Conservation (phyloP, 345 rosid species). For the Brassica nigra region DNA sequence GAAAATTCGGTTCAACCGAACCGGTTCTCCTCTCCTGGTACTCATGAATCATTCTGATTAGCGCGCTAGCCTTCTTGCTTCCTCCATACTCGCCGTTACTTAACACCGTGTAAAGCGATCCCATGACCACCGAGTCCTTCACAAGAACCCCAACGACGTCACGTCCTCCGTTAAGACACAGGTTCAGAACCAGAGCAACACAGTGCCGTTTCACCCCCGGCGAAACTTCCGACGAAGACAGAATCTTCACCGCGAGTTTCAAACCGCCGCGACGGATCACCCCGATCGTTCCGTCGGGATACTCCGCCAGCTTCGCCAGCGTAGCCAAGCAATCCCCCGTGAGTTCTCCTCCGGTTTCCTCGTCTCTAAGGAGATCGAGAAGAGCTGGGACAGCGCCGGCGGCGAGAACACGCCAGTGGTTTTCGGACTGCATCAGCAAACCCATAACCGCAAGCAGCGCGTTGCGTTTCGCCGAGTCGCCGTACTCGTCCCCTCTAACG, state of each 20-base stretch:
- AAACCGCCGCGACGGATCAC: constrained; percentile 54
- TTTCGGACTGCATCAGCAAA: constrained; percentile 51
- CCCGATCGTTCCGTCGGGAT: constrained; percentile 49
- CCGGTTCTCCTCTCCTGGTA: constrained; percentile 54
- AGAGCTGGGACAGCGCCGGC: constrained; percentile 61
- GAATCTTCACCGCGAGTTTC: constrained; percentile 39
- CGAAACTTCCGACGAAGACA: constrained; percentile 43
- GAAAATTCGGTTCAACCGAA: constrained; percentile 42
- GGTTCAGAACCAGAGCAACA: constrained; percentile 51
- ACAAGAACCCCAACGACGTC: constrained; percentile 46
- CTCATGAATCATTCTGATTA: constrained; percentile 69
- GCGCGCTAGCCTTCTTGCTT: constrained; percentile 71
- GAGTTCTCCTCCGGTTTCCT: constrained; percentile 50
- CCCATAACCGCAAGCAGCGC: constrained; percentile 64
- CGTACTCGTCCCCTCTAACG: constrained; percentile 55
- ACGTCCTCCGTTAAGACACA: constrained; percentile 54
- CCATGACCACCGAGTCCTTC: constrained; percentile 60
- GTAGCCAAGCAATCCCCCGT: constrained; percentile 64
- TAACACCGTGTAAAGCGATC: constrained; percentile 63
- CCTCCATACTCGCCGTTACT: constrained; percentile 66
- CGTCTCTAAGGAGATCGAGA: constrained; percentile 43
- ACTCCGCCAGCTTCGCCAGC: constrained; percentile 57
- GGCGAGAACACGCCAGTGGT: constrained; percentile 53
- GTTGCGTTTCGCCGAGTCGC: constrained; percentile 62
- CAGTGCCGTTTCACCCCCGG: constrained; percentile 58